These are phyloP conservation scores for Myxozyma geophila DNA, from an alignment of 805 yeast species.

Conservation along the genomic window DNA sequence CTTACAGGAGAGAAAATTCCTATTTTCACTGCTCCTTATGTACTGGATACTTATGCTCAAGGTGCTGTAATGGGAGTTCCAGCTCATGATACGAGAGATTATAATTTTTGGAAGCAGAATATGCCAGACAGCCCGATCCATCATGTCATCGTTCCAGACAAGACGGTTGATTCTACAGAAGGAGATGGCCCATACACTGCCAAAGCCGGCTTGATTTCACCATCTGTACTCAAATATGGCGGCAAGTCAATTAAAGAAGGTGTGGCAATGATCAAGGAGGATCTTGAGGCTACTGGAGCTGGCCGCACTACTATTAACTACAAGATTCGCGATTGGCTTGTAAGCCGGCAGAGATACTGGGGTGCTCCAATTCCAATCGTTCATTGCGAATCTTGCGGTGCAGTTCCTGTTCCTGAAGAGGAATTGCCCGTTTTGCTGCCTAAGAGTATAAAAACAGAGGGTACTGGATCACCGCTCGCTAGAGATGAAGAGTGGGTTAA, in stretches of 20 bases:
- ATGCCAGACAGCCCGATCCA: conserved; percentile 52
- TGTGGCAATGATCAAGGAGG: conserved; percentile 50
- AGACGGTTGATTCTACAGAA: conserved; percentile 18
- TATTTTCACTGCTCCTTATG: conserved; percentile 89
- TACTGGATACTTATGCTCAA: conserved; percentile 77
- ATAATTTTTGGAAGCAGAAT: conserved; percentile 74
- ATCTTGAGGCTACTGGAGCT: conserved; percentile 46
- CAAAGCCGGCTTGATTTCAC: conserved; percentile 55
- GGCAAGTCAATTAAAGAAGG: conserved; percentile 62
- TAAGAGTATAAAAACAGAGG: conserved; percentile 49
- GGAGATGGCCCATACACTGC: conserved; percentile 45
- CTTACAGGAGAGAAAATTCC: conserved; percentile 59
- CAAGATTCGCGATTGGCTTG: conserved; percentile 88
- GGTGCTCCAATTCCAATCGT: conserved; percentile 97
- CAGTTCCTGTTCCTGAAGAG: conserved; percentile 88
- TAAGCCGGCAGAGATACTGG: conserved; percentile 95
- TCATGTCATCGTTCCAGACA: conserved; percentile 54
- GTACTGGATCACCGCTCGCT: conserved; percentile 67
- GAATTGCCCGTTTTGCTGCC: conserved; percentile 87
- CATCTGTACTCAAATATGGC: conserved; percentile 53
- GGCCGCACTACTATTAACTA: conserved; percentile 61
- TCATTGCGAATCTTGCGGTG: conserved; percentile 84
- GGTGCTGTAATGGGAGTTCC: conserved; percentile 99
- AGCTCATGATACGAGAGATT: conserved; percentile 86
- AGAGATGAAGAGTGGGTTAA: conserved; percentile 69